Conservation (phyloP, 1,139 yeast species). For the Taphrina confusa region DNA sequence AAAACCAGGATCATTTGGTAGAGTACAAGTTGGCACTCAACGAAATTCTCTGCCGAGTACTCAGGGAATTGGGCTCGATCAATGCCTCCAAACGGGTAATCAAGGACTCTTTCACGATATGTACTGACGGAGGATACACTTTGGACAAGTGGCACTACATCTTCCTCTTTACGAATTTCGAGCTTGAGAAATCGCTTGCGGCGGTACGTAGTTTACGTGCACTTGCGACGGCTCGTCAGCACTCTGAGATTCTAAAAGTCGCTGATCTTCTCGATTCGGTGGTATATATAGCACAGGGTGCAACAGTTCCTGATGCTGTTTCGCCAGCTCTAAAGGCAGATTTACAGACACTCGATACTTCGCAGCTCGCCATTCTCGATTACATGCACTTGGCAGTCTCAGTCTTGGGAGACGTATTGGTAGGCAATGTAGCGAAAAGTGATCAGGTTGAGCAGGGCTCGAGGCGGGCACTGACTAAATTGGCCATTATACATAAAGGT, state of each 20-base stretch:
- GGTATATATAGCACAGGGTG: neutral
- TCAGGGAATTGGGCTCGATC: neutral
- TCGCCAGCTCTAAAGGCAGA: neutral
- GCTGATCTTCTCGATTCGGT: conserved; percentile 1
- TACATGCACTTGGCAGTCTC: conserved; percentile 6
- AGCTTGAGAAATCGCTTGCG: neutral
- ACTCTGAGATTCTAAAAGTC: neutral
- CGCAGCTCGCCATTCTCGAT: neutral
- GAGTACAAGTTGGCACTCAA: neutral
- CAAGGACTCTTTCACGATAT: conserved; percentile 2
- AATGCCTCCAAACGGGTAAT: conserved; percentile 1
- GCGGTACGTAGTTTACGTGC: conserved; percentile 1
- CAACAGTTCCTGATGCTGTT: neutral
- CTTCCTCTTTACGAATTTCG: conserved; percentile 7
- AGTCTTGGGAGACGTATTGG: conserved; percentile 8
- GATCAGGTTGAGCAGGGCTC: neutral
- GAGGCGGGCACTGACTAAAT: neutral
- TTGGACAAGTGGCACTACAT: conserved; percentile 10
- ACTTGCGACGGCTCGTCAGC: neutral
- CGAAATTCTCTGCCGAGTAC: neutral
- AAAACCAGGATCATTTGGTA: neutral
- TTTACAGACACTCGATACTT: neutral
- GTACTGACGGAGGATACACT: neutral
- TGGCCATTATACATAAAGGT: conserved; percentile 4
- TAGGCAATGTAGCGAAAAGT: conserved; percentile 9